Evolutionary conservation across 129 eudicot species (phyloP).

Genomic region (Deinandra increscens): DNA sequence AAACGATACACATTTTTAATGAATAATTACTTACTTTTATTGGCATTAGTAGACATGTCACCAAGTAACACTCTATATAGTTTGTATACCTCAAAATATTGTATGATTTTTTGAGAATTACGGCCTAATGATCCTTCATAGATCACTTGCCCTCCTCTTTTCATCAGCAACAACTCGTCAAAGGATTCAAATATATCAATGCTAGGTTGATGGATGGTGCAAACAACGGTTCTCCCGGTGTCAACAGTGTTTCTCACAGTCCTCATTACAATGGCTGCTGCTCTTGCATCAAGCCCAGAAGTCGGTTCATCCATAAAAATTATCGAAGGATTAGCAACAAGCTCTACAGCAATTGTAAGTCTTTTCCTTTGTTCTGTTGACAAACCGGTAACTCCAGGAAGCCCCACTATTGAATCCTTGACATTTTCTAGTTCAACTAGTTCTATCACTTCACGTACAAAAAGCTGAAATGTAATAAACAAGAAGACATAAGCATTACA

Average conservation of each 20-base stretch:
- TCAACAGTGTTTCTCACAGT: constrained; percentile 96
- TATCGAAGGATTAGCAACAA: constrained; percentile 95
- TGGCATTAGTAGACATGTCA: not conserved
- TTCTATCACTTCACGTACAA: constrained; percentile 72
- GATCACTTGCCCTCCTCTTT: constrained; percentile 97
- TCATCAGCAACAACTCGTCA: constrained; percentile 81
- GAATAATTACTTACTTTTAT: not conserved
- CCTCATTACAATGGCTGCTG: constrained; percentile 99
- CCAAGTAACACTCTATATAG: not conserved
- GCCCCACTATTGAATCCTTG: constrained; percentile 81
- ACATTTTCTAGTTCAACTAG: constrained; percentile 68
- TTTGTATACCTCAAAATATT: constrained; percentile 71
- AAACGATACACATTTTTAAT: not conserved
- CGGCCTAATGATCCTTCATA: constrained; percentile 82
- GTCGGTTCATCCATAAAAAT: constrained; percentile 98
- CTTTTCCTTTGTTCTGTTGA: constrained; percentile 92
- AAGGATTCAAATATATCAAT: constrained; percentile 96
- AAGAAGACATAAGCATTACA: not conserved
- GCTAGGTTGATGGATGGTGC: constrained; percentile 98
- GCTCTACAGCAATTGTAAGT: constrained; percentile 90
- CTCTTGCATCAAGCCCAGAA: constrained; percentile 96
- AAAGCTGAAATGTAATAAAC: constrained; percentile 36
- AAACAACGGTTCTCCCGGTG: constrained; percentile 93
- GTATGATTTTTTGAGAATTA: constrained; percentile 73
- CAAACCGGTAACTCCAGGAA: constrained; percentile 75